These are phyloP conservation scores for Lentinus tigrinus DNA, from an alignment of 768 basidiomycete genomes.

Conservation along the genomic window DNA sequence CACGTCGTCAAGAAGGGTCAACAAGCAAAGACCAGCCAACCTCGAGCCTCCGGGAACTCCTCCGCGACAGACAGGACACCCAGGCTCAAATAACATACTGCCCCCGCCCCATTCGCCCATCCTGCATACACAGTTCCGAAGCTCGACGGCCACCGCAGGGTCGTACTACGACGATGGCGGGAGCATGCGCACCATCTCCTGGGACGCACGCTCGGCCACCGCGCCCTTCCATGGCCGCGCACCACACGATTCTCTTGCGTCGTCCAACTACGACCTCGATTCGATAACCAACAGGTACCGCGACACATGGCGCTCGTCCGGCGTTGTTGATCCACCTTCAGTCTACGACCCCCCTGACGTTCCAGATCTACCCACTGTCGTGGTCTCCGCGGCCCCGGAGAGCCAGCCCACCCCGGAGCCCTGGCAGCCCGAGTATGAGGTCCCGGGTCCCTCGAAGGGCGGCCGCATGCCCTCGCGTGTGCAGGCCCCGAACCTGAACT, in stretches of 20 bases:
- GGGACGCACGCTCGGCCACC: conserved; percentile 8
- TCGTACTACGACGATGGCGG: conserved; percentile 27
- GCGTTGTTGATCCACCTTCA: conserved; percentile 5
- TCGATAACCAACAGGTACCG: conserved; percentile 21
- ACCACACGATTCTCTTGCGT: conserved; percentile 16
- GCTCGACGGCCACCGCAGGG: conserved; percentile 36
- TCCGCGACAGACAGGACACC: neutral
- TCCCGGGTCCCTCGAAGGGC: conserved; percentile 16
- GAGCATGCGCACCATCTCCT: conserved; percentile 16
- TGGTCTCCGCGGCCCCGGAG: conserved; percentile 42
- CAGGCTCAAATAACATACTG: conserved; percentile 1
- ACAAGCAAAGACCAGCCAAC: conserved; percentile 14
- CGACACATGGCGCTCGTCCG: conserved; percentile 19
- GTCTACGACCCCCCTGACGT: conserved; percentile 3
- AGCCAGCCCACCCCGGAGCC: too few relatives aligned
- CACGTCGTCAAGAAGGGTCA: conserved; percentile 47
- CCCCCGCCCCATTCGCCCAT: conserved; percentile 43
- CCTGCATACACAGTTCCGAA: conserved; percentile 47
- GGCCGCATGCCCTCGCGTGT: conserved; percentile 44
- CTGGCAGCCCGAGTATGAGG: neutral
- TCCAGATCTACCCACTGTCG: conserved; percentile 44
- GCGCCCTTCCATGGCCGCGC: neutral
- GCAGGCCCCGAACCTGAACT: conserved; percentile 49
- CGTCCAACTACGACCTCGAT: conserved; percentile 23
- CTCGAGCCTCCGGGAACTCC: conserved; percentile 14